phyloP scores from a whole-genome alignment of 1,284 basidiomycete species.

The Ceratobasidium papillatum region DNA sequence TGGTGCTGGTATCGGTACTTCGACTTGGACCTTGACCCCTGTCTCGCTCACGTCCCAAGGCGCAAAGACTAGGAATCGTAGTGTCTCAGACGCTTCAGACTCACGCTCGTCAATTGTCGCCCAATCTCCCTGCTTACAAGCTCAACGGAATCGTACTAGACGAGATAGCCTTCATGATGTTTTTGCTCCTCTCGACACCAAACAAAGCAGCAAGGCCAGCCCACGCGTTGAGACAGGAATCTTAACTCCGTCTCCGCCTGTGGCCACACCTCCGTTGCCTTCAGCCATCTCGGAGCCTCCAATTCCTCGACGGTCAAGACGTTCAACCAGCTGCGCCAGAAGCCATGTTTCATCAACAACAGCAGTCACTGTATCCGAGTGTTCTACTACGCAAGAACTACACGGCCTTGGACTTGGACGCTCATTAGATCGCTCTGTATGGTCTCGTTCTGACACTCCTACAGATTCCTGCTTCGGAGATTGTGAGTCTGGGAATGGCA shows the following conservation, averaged over 20 bases:
- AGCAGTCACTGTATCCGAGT: slow-evolving; percentile 33
- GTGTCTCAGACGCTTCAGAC: slow-evolving; percentile 34
- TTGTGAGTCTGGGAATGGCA: background rate
- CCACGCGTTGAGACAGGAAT: slow-evolving; percentile 5
- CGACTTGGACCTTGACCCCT: slow-evolving; percentile 36
- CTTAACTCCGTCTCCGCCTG: background rate
- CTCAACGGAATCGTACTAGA: slow-evolving; percentile 16
- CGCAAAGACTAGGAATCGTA: slow-evolving; percentile 9
- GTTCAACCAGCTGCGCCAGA: slow-evolving; percentile 29
- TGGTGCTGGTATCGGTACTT: slow-evolving; percentile 24
- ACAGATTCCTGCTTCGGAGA: slow-evolving; percentile 27
- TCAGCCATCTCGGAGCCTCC: background rate
- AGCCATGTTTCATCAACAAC: slow-evolving; percentile 37
- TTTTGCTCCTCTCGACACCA: slow-evolving; percentile 12
- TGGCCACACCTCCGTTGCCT: background rate
- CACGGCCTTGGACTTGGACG: slow-evolving; percentile 17
- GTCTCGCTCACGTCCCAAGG: slow-evolving; percentile 13
- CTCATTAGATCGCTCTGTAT: slow-evolving; percentile 19
- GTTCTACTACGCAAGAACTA: slow-evolving; percentile 30
- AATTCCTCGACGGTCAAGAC: background rate
- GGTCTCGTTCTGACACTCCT: slow-evolving; percentile 23
- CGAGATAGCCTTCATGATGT: slow-evolving; percentile 33
- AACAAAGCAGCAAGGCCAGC: background rate
- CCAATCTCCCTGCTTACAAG: slow-evolving; percentile 28
- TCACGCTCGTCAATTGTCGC: slow-evolving; percentile 23